Base-by-base conservation (phyloP, 2,329 filamentous ascomycete genomes). In the Cladosporium sp. region DNA sequence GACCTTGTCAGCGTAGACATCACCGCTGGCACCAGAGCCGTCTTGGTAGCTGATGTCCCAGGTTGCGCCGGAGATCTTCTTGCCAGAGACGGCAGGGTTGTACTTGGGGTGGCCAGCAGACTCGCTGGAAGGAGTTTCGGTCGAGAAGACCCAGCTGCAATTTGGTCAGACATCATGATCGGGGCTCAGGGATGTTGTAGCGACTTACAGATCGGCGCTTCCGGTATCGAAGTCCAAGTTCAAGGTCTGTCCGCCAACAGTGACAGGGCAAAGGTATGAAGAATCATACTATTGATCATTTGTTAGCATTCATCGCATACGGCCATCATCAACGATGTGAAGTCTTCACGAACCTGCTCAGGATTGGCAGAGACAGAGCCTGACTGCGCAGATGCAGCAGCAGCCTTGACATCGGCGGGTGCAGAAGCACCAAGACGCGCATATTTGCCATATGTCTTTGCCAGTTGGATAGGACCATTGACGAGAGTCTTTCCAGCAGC, bases 181-280 rank as follows among this genome's bases (percentile, higher is more conserved):
- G 42, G n/a, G n/a, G n/a, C n/a, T n/a, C n/a, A n/a, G n/a, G n/a
- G n/a, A n/a, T 1, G 3, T 48, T 8, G 4, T 1, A 15, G 34
- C 9, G 3, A 74, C 81, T 75, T 72, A 84, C 86, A 89, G 80
- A 73, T 88, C 86, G 40, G 84, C 78, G 61, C 78, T 87, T 61
- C 78, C 86, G 13, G 88, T 91, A 63, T 91, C 89, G 60, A 91
- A 81, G 68, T 90, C 86, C 60, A 91, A 70, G 59, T 84, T 80
- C 61, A 90, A 69, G 3, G 75, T 81, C 64, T 86, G 83, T 67
- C 80, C 74, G 44, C 88, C 89, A 61, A 91, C 76, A 2, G 75
- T 78, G 47, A 91, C 82, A 0, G 85, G 83, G 62, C 70, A 74
- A 6, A 77, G 70, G 64, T 78, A 78, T 55, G 63, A 68, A 35